A percentile compares a stretch with the other conserved stretches of the same genome.
Evolutionary conservation across 805 yeast genomes (phyloP).

Genomic region (Blastobotrys muscicola): DNA sequence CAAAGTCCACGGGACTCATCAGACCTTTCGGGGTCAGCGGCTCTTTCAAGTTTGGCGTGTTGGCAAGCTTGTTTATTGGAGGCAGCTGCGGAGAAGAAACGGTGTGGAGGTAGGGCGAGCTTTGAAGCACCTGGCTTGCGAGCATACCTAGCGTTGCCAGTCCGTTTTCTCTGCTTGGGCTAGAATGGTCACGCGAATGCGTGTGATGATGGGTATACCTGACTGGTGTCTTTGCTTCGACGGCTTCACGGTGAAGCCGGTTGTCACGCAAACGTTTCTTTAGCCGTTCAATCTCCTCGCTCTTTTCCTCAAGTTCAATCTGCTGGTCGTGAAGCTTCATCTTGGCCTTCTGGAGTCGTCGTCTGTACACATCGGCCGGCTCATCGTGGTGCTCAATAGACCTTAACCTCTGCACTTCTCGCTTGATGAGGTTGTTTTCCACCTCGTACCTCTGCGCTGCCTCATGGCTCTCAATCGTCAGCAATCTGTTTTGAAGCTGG

Average conservation of each 20-base stretch:
- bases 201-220: constrained; percentile 13
- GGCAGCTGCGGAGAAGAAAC: not conserved
- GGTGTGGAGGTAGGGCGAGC: too few species aligned
- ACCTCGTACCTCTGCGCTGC: constrained; percentile 39
- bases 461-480: constrained; percentile 36
- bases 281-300: constrained; percentile 36
- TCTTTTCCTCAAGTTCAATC: constrained; percentile 34
- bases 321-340: constrained; percentile 38
- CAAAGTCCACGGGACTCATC: constrained; percentile 18
- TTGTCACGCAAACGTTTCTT: constrained; percentile 26
- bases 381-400: constrained; percentile 11
- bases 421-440: constrained; percentile 35
- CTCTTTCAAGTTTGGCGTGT: not conserved
- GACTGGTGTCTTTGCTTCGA: constrained; percentile 5
- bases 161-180: constrained; percentile 19
- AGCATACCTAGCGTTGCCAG: constrained; percentile 43
- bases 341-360: constrained; percentile 34
- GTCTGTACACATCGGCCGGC: constrained; percentile 27
- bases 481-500: constrained; percentile 32
- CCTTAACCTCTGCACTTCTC: constrained; percentile 38
- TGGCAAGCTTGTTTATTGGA: not conserved
- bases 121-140: constrained; percentile 41
- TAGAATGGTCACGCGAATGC: constrained; percentile 4
- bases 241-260: constrained; percentile 10
- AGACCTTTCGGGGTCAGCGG: constrained; percentile 8